Evolutionary conservation across 108 stramenopile species (phyloP), one percentile per base, ranked within the genome.

Genomic region (Fistulifera pelliculosa): DNA sequence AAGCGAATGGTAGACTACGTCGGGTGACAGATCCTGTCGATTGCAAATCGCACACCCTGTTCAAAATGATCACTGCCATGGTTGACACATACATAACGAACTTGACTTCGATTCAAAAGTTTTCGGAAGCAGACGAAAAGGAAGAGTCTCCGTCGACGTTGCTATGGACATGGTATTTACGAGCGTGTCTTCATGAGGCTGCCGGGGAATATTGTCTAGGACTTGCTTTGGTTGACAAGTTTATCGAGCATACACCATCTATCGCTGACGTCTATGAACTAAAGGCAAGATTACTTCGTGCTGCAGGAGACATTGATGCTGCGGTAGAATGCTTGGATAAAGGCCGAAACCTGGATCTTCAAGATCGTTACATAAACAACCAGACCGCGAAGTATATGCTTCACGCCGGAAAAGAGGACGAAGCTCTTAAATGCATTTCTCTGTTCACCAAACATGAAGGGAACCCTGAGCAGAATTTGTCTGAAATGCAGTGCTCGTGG

Each of bases 401-500:
- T 14, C 86, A 90, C 14, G 92, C 94, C 0, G 94, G 89, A 19
- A 73, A 82, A 71, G 82, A 75, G 24, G 74, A 79, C 27, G 81
- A 87, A 44, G 94, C 89, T 14, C 57, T 80, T 54, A 75, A 83
- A 25, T 64, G 74, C 31, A 90, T 91, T 25, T 74, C 85, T 13
- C 56, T 95, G 51, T 95, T 95, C 60, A 83, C 90, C 0, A 73
- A 73, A 47, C 93, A 97, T 55, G 96, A 99, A 62, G 96, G 94
- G 5, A 92, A 96, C 65, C 81, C 94, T 0, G 87, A 91, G 53
- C 77, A 85, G 58, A 90, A 94, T 58, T 74, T 99, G 53, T 93
- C 66, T 63, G 96, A 99, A 52, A 95, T 99, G 94, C 98, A 99
- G 73, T 93, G 92, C 64, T 77, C 85, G 49, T 99, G 98, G 98